Conservation (phyloP, 768 basidiomycete species). For the Rhodotorula taiwanensis region DNA sequence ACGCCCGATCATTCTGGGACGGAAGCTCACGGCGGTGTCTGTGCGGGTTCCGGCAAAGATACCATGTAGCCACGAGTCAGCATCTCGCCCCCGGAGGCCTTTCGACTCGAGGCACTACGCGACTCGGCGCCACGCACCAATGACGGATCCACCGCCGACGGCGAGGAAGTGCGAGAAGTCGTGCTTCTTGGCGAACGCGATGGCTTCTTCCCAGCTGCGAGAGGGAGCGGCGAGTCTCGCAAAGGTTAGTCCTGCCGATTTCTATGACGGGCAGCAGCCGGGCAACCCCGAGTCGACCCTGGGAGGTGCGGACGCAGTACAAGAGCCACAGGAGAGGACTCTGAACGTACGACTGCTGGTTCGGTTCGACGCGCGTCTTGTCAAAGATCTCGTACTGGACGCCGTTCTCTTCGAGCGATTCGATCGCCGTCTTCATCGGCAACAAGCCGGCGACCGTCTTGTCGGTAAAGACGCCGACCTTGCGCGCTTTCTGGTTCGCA, state of each 20-base stretch:
- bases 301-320: no score
- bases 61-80: no score
- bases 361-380: conserved; percentile 78
- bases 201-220: conserved; percentile 74
- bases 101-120: no score
- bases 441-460: conserved; percentile 69
- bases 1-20: no score
- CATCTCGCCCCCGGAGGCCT: no score
- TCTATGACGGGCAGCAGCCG: no score
- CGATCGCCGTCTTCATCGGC: conserved; percentile 75
- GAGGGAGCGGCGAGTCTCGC: neutral
- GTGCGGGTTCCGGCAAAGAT: no score
- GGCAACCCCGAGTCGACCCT: no score
- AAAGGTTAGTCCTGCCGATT: no score
- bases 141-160: conserved; percentile 45
- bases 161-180: conserved; percentile 75
- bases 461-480: conserved; percentile 94
- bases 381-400: conserved; percentile 77
- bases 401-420: conserved; percentile 68
- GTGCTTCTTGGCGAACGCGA: conserved; percentile 74
- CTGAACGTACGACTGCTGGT: conserved; percentile 58
- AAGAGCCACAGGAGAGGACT: neutral
- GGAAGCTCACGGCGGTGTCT: conserved; percentile 15
- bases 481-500: conserved; percentile 79
- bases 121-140: no score